Conservation (phyloP, 1,284 basidiomycete species). For the Megacollybia platyphylla region DNA sequence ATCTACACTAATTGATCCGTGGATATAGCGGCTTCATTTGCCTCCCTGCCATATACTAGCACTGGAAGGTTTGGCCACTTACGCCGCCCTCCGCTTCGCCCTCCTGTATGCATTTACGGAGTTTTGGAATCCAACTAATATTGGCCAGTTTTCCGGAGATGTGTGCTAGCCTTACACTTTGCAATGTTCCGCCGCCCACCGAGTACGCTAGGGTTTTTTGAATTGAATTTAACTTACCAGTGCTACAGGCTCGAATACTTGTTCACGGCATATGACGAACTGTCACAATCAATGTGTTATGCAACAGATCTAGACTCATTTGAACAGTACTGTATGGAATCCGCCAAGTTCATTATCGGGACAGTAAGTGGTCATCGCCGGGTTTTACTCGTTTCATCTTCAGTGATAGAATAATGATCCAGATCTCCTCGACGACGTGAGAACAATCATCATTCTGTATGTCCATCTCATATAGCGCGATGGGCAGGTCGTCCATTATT, state of each 20-base stretch:
- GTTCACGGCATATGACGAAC: conserved; percentile 47
- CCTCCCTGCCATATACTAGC: conserved; percentile 59
- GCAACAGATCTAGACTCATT: conserved; percentile 55
- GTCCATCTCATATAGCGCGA: background rate
- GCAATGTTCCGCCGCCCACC: conserved; percentile 52
- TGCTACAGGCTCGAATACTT: conserved; percentile 38
- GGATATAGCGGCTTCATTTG: conserved; percentile 39
- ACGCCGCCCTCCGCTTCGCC: conserved; percentile 46
- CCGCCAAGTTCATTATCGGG: conserved; percentile 40
- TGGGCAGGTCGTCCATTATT: conserved; percentile 46
- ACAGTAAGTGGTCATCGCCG: conserved; percentile 18
- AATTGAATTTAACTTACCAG: background rate
- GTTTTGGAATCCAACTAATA: background rate
- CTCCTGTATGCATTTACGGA: conserved; percentile 28
- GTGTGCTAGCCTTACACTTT: conserved; percentile 52
- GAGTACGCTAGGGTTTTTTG: conserved; percentile 33
- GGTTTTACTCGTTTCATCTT: conserved; percentile 1
- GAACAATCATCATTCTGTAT: conserved; percentile 4
- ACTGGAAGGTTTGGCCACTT: conserved; percentile 40
- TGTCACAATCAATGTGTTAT: conserved; percentile 49
- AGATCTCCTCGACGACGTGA: conserved; percentile 51
- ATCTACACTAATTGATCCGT: background rate
- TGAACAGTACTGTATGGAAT: conserved; percentile 51
- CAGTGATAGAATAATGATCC: conserved; percentile 28
- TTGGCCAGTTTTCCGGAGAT: conserved; percentile 53